phyloP scores from a whole-genome alignment of 148 eudicot species.

The Arctostaphylos glauca region DNA sequence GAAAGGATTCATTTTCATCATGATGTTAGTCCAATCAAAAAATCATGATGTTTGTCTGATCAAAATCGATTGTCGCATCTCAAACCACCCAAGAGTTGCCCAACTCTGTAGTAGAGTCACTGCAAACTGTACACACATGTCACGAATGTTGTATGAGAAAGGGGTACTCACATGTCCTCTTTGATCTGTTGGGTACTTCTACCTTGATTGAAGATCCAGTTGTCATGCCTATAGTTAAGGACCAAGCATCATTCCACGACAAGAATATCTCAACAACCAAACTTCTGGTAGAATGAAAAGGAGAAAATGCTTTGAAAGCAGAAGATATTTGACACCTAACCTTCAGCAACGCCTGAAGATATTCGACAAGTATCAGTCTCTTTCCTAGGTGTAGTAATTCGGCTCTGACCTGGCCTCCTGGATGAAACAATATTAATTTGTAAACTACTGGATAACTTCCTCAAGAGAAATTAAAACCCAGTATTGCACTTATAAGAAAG shows the following conservation, averaged over 20 bases:
- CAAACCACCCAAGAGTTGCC: not conserved
- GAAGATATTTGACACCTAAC: constrained; percentile 30
- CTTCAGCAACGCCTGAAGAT: constrained; percentile 82
- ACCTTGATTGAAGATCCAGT: constrained; percentile 93
- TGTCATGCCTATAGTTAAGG: constrained; percentile 60
- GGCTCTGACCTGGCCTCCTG: constrained; percentile 99
- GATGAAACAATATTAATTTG: constrained; percentile 18
- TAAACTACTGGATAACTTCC: not conserved
- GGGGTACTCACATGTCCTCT: constrained; percentile 76
- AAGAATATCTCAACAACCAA: constrained; percentile 14
- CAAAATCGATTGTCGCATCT: constrained; percentile 3
- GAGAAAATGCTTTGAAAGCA: not conserved
- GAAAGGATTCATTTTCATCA: not conserved
- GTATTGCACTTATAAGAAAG: not conserved
- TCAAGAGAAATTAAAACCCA: not conserved
- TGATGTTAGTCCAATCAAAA: not conserved
- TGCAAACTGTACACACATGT: not conserved
- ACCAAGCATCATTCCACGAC: constrained; percentile 17
- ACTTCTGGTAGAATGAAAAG: not conserved
- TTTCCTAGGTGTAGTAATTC: constrained; percentile 96
- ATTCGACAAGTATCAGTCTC: constrained; percentile 94
- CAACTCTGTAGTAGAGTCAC: not conserved
- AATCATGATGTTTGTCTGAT: not conserved
- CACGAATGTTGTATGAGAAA: not conserved
- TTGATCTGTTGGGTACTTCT: constrained; percentile 92